Conservation (phyloP, 2,329 filamentous ascomycete genomes). For the Phyllosticta capitalensis region DNA sequence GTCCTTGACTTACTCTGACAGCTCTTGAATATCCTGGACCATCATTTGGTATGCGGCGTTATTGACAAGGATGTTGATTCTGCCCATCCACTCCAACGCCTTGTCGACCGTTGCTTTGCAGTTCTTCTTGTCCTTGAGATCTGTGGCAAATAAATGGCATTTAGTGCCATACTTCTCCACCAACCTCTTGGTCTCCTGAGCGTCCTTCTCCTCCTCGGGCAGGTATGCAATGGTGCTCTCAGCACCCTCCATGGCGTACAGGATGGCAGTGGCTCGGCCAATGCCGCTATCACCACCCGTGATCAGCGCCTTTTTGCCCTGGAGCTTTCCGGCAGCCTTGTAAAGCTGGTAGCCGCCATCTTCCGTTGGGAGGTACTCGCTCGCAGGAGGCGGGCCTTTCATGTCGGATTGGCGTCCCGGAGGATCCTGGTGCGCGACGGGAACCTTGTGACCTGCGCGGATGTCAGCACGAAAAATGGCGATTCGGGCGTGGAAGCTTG, state of each 20-base stretch:
- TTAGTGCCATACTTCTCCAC: slow-evolving; percentile 59
- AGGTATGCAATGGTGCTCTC: slow-evolving; percentile 65
- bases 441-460: slow-evolving; percentile 11
- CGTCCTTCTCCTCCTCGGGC: slow-evolving; percentile 66
- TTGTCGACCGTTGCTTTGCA: slow-evolving; percentile 61
- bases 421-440: slow-evolving; percentile 33
- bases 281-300: slow-evolving; percentile 76
- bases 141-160: slow-evolving; percentile 54
- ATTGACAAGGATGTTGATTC: slow-evolving; percentile 65
- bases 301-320: slow-evolving; percentile 67
- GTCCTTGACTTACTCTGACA: slow-evolving; percentile 49
- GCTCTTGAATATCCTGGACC: slow-evolving; percentile 58
- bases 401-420: slow-evolving; percentile 49
- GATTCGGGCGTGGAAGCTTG: background rate
- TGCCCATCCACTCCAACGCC: slow-evolving; percentile 55
- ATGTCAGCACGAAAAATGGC: background rate
- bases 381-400: slow-evolving; percentile 47
- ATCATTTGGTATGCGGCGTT: slow-evolving; percentile 71
- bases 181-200: slow-evolving; percentile 60
- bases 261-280: slow-evolving; percentile 62
- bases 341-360: slow-evolving; percentile 62
- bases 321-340: slow-evolving; percentile 64
- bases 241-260: slow-evolving; percentile 75
- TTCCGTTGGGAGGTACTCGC: slow-evolving; percentile 56
- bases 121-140: slow-evolving; percentile 56